Base-by-base conservation (phyloP, 371 early-diverging fungal genomes). In the Lichtheimia corymbifera region DNA sequence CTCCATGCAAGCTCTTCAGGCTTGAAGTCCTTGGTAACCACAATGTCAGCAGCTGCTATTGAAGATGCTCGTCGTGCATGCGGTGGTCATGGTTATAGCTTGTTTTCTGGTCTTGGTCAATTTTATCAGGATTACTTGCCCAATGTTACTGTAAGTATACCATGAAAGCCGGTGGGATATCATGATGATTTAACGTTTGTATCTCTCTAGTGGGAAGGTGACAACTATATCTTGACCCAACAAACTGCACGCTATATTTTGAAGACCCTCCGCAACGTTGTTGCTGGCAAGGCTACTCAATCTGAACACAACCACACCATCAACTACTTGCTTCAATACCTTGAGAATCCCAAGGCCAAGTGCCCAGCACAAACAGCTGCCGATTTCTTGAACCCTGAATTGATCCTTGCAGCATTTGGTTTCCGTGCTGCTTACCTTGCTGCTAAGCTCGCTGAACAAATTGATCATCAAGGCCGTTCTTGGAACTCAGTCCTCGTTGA, bases 1-100 rank as follows among this genome's bases (percentile, higher is more conserved):
- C 83, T 94, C 0, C 96, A 95, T 69, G 93, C 92, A 28, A 87
- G 88, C 57, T 88, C 89, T 0, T 91, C 93, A 1, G 93, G 92
- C 12, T 83, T 96, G 55, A 96, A 96, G 80, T 82, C 88, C 40
- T 84, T 90, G 75, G 84, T 85, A 20, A 92, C 93, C 0, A 89
- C 88, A 22, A 77, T 89, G 64, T 88, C 84, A n/a, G 70, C 86
- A 6, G 83, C 86, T 15, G 89, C 88, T n/a, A 85, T 95, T 60
- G 95, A 95, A 65, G 88, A 88, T 4, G 89, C 63, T 77, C 88
- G 61, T 76, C 90, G 59, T 78, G 87, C 66, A 68, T 91, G 72
- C 55, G 95, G 95, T 61, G 95, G 95, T 27, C 93, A 94, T 55
- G 94, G 93, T 4, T 95, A 85, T 71, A 83, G 87, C 61, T 72